Evolutionary conservation across 768 basidiomycete genomes (phyloP).

Genomic region (Termitomyces sp.): DNA sequence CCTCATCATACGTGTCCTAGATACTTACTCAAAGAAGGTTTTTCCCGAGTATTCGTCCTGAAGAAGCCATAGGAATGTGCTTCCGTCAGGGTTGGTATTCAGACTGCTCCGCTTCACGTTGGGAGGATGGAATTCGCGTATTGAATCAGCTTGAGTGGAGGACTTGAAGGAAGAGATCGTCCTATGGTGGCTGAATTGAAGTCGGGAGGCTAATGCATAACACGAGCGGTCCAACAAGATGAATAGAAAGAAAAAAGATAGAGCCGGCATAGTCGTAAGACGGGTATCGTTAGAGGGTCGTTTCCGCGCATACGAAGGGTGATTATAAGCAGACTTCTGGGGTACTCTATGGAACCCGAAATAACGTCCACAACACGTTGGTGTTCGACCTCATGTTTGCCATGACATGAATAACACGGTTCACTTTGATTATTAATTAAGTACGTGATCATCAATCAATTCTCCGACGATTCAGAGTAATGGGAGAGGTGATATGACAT

Average conservation of each 20-base stretch:
- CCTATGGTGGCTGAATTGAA: conserved; percentile 2
- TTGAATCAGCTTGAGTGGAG: neutral
- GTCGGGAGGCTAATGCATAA: conserved; percentile 7
- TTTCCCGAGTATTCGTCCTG: conserved; percentile 62
- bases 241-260: conserved; percentile 3
- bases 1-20: neutral
- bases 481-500: too few species aligned
- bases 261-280: conserved; percentile 2
- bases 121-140: conserved; percentile 2
- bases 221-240: neutral
- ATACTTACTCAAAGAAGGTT: conserved; percentile 66
- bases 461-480: too few species aligned
- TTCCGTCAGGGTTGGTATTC: conserved; percentile 39
- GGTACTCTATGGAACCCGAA: neutral
- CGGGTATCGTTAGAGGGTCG: conserved; percentile 1
- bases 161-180: neutral
- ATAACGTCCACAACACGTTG: conserved; percentile 4
- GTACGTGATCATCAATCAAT: neutral
- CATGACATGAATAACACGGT: neutral
- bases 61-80: conserved; percentile 59
- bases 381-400: conserved; percentile 10
- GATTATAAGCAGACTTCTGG: neutral
- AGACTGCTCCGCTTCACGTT: conserved; percentile 22
- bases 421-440: neutral
- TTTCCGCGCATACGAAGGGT: conserved; percentile 2